A percentile compares a stretch with the other conserved stretches of the same genome.
These are phyloP conservation scores for Medicago ruthenica DNA, from an alignment of 306 rosid genomes.

Conservation along the genomic window DNA sequence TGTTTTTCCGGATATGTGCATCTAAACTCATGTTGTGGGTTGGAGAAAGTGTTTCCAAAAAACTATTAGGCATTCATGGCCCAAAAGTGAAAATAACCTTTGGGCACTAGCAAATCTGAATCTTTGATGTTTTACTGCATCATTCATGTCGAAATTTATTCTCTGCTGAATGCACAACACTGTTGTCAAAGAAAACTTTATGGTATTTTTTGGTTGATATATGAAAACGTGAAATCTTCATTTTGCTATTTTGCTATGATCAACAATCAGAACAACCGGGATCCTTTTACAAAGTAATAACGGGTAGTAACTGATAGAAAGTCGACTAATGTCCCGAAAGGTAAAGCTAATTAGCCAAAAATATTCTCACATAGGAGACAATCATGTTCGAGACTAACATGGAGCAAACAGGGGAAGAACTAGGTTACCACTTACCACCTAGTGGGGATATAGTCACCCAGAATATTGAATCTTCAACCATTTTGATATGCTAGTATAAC, in stretches of 20 bases:
- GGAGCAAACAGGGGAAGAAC: too few species aligned
- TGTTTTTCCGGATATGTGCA: background rate
- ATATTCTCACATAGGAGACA: too few species aligned
- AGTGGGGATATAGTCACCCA: too few species aligned
- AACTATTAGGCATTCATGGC: conserved; percentile 20
- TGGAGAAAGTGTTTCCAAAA: background rate
- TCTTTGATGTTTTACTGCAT: conserved; percentile 3
- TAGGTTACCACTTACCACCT: too few species aligned
- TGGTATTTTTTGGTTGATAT: conserved; percentile 14
- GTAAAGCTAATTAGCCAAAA: too few species aligned
- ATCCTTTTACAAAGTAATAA: too few species aligned
- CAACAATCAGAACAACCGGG: too few species aligned
- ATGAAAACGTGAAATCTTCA: background rate
- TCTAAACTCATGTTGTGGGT: background rate
- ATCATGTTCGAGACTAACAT: too few species aligned
- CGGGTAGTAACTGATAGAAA: too few species aligned
- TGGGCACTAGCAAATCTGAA: conserved; percentile 9
- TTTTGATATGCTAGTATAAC: too few species aligned
- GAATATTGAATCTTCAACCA: too few species aligned
- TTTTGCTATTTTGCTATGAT: conserved; percentile 5
- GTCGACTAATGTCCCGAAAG: too few species aligned
- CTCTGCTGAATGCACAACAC: conserved; percentile 22
- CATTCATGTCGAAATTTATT: background rate
- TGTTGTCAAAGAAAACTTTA: background rate
- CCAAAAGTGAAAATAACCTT: background rate